Evolutionary conservation across 2,329 filamentous ascomycete species (phyloP), one percentile per base, ranked within the genome.

Genomic region (Cladophialophora immunda): DNA sequence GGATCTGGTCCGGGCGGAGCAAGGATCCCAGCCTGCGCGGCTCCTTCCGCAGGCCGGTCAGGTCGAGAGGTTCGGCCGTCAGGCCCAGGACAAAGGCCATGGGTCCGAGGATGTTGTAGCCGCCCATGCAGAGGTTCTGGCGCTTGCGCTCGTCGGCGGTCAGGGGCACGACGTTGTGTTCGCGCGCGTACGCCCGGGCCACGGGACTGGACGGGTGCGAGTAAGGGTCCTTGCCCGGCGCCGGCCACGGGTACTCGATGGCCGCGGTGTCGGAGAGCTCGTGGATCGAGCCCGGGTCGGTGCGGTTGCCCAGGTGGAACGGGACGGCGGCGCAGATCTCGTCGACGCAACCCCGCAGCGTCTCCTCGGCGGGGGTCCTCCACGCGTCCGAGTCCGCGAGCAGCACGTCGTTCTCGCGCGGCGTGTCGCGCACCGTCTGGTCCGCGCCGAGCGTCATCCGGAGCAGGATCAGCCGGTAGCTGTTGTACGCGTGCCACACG

Each of bases 271-370:
- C 27, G 1, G 55, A 58, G 11, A 58, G 27, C 32, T 58, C 55
- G 38, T 58, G 55, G 32, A 58, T 58, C 32, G 55, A 58, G 0
- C 55, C 55, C 15, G 27, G 2, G 11, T 41, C 34, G 5, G 19
- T 30, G 19, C 59, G 59, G 32, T 38, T 62, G 3, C 59, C 59
- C 17, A 62, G 59, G 27, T 62, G 59, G 50, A 62, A 62, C 11
- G 59, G 59, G n/a, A 62, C 47, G 6, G 45, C 50, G 45, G 59
- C 59, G 29, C 50, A 62, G 29, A 62, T 53, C 27, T 62, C 59
- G 32, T 62, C 59, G 22, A 62, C 41, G 30, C 55, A 36, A 4
- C n/a, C 32, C 19, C 41, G 55, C 2, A 58, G 32, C 19, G 32
- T 41, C 32, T 58, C 29, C 38, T 32, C 19, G 15, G 55, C 55